A percentile compares a stretch with the other conserved stretches of the same genome.
Evolutionary conservation across 2,329 filamentous ascomycete genomes (phyloP).

Genomic region (Cordyceps tenuipes): DNA sequence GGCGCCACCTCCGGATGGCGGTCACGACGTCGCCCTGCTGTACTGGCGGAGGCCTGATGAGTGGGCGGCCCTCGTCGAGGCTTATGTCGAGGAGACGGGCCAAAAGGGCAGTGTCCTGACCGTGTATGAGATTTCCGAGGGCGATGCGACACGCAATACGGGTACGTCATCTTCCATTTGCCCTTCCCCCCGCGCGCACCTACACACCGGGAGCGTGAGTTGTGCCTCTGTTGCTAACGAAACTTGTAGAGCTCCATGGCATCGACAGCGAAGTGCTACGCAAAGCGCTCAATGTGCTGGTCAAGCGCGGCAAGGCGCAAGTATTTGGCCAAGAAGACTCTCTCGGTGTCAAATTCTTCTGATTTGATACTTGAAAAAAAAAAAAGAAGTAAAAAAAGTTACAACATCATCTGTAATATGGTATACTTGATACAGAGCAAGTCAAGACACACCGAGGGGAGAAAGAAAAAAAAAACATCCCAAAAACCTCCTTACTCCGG

Average conservation of each 20-base stretch:
- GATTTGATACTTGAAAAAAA: slow-evolving; percentile 22
- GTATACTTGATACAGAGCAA: neutral
- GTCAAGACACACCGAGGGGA: neutral
- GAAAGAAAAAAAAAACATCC: neutral
- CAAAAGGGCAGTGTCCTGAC: slow-evolving; percentile 87
- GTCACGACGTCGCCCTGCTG: slow-evolving; percentile 55
- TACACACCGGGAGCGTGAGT: neutral
- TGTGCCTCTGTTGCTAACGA: neutral
- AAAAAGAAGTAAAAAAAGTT: neutral
- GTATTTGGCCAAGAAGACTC: slow-evolving; percentile 86
- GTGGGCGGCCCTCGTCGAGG: slow-evolving; percentile 73
- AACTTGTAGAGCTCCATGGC: slow-evolving; percentile 66
- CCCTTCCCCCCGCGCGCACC: neutral
- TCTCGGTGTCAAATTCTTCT: slow-evolving; percentile 95
- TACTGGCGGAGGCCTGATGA: slow-evolving; percentile 85
- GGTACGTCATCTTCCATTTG: slow-evolving; percentile 38
- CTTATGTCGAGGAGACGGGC: slow-evolving; percentile 78
- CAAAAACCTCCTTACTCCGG: neutral
- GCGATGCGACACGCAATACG: slow-evolving; percentile 66
- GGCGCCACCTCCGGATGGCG: slow-evolving; percentile 17
- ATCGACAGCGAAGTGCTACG: slow-evolving; percentile 77
- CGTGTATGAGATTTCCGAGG: slow-evolving; percentile 81
- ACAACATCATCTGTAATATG: slow-evolving; percentile 1
- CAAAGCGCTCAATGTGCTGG: slow-evolving; percentile 69
- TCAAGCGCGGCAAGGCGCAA: slow-evolving; percentile 86